phyloP scores from a whole-genome alignment of 2,329 filamentous ascomycete genomes.

The Fusarium tanahbumbuense region DNA sequence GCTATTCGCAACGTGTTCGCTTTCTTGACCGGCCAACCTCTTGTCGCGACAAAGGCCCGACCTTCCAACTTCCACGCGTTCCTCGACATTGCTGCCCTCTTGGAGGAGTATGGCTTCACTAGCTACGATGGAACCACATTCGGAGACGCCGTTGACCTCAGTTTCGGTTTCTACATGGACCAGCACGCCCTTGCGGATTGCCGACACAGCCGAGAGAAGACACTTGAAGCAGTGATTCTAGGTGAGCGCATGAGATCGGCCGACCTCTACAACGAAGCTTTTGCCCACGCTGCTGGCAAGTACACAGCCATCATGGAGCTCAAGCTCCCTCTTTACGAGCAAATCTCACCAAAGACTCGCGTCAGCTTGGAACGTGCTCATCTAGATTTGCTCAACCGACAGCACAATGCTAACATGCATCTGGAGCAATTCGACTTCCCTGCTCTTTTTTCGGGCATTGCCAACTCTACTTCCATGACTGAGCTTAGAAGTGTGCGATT shows the following conservation, averaged over 20 bases:
- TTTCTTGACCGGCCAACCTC: constrained; percentile 71
- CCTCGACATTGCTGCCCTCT: constrained; percentile 63
- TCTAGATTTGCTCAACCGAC: constrained; percentile 80
- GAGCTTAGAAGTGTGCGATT: constrained; percentile 85
- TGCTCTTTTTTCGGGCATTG: constrained; percentile 86
- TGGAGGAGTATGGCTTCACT: constrained; percentile 69
- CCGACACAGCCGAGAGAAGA: constrained; percentile 85
- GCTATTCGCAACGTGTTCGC: constrained; percentile 74
- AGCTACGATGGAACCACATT: constrained; percentile 68
- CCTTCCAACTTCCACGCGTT: constrained; percentile 67
- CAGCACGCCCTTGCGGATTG: constrained; percentile 84
- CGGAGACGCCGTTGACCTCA: constrained; percentile 69
- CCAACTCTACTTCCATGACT: constrained; percentile 80
- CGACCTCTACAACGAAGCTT: constrained; percentile 88
- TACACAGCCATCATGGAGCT: constrained; percentile 77
- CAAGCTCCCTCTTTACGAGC: constrained; percentile 74
- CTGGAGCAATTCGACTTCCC: constrained; percentile 94
- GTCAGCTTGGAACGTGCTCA: constrained; percentile 85
- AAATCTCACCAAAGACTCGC: constrained; percentile 77
- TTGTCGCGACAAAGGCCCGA: constrained; percentile 67
- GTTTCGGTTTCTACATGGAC: constrained; percentile 80
- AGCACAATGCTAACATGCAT: constrained; percentile 75
- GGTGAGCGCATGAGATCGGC: constrained; percentile 87
- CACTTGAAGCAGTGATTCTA: constrained; percentile 87
- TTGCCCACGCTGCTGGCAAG: constrained; percentile 90